phyloP scores from a whole-genome alignment of 352 stramenopile species.

The Pythium coloratum region DNA sequence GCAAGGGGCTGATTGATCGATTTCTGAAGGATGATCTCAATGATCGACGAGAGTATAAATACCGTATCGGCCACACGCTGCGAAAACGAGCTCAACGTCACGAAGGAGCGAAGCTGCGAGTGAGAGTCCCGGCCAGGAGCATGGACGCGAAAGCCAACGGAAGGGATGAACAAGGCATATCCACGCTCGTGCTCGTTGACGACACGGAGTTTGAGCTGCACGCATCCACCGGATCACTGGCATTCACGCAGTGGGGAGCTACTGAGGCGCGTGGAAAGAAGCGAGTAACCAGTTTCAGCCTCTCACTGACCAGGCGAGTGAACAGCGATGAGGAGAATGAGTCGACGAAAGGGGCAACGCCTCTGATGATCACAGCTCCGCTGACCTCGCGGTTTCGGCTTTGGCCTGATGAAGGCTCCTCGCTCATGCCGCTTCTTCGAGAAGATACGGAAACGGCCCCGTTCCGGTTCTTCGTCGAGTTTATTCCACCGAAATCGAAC shows the following conservation, averaged over 20 bases:
- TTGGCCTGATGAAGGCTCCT: background rate
- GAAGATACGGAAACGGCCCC: background rate
- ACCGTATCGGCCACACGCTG: background rate
- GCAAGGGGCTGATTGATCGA: background rate
- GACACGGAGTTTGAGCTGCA: slow-evolving; percentile 37
- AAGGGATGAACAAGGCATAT: slow-evolving; percentile 4
- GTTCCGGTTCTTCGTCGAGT: slow-evolving; percentile 39
- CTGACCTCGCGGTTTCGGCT: slow-evolving; percentile 48
- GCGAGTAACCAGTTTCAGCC: background rate
- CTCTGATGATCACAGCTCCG: slow-evolving; percentile 51
- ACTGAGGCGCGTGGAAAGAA: slow-evolving; percentile 15
- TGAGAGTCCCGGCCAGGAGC: background rate
- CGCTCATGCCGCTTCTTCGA: slow-evolving; percentile 33
- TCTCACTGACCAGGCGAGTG: slow-evolving; percentile 2
- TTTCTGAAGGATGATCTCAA: background rate
- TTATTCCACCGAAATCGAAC: slow-evolving; percentile 35
- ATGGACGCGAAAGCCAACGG: background rate
- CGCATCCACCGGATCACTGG: slow-evolving; percentile 17
- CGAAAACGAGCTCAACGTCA: background rate
- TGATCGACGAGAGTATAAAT: background rate
- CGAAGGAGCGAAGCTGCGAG: background rate
- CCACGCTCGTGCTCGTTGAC: slow-evolving; percentile 36
- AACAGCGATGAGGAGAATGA: background rate
- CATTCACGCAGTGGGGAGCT: slow-evolving; percentile 28
- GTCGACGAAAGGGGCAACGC: slow-evolving; percentile 15